Base-by-base conservation (phyloP, 345 rosid species). In the Camelina sativa region DNA sequence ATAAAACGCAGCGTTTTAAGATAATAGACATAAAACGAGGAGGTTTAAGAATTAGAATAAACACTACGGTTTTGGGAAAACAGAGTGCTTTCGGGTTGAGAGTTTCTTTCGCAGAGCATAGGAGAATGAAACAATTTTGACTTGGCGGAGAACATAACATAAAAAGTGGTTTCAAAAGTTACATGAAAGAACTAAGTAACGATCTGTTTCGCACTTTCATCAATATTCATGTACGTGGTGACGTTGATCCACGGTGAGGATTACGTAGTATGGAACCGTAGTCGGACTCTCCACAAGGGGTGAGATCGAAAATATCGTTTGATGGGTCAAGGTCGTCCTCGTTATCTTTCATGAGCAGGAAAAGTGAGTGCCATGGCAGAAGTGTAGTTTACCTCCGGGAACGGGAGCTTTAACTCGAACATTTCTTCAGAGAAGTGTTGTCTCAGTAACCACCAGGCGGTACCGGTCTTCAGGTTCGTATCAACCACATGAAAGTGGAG, bases 361-460 rank as follows among this genome's bases (percentile, higher is more conserved):
- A 46, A 10, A 46, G 19, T n/a, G 51, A 5, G 37, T 0, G 37
- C 9, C 37, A 34, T 34, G 9, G 37, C 37, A 34, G 37, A 34
- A 34, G 37, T 34, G 37, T 34, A 34, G 37, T 34, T 34, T 34
- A 34, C 37, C 2, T 34, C 37, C 8, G 37, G 37, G 37, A 34
- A 34, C 8, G 37, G 55, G 55, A 51, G 28, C 55, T 51, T 51
- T 30, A 51, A 51, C 56, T 51, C 30, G 15, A 51, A 51, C 30
- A 51, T 51, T 20, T 20, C 30, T 20, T 51, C 56, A 20, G 56
- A 19, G 30, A 19, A 20, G 11, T 51, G 56, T 20, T 51, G 56
- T 20, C 28, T 51, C 13, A 51, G 56, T 51, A 51, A 51, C 56
- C 56, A 51, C 56, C 56, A 51, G 13, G 56, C 3, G 19, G 17